Conservation (phyloP, 208 protist genomes). For the Leishmania tarentolae region DNA sequence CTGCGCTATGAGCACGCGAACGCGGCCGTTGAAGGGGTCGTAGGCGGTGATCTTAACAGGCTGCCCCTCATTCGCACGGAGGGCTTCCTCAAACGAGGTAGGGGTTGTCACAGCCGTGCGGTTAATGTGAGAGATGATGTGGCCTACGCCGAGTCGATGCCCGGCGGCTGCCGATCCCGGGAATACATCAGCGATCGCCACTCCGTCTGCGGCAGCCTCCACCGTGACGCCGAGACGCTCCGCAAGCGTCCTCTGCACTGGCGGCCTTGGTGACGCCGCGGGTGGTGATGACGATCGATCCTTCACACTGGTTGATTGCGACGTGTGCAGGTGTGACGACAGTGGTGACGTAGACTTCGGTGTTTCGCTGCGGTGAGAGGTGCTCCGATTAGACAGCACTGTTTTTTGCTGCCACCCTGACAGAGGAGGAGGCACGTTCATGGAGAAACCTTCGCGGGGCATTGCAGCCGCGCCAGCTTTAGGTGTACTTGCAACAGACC, state of each 20-base stretch:
- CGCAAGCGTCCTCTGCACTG: background rate
- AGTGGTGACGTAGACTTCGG: background rate
- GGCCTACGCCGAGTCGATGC: slow-evolving; percentile 32
- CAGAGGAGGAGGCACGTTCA: background rate
- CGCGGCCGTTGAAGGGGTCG: slow-evolving; percentile 40
- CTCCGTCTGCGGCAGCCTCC: slow-evolving; percentile 36
- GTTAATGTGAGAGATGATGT: slow-evolving; percentile 61
- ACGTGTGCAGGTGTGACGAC: background rate
- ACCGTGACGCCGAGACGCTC: slow-evolving; percentile 33
- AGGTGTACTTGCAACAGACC: background rate
- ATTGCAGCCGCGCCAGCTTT: background rate
- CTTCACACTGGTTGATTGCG: background rate
- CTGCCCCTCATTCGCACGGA: slow-evolving; percentile 18
- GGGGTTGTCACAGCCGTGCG: slow-evolving; percentile 30
- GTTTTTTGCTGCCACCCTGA: background rate
- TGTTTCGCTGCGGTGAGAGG: background rate
- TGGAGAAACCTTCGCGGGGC: background rate
- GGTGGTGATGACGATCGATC: background rate
- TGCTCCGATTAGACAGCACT: background rate
- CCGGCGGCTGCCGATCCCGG: slow-evolving; percentile 32
- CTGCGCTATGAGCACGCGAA: slow-evolving; percentile 44
- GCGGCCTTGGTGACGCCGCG: background rate
- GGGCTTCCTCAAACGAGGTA: slow-evolving; percentile 33
- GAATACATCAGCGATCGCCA: slow-evolving; percentile 38
- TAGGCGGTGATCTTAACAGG: slow-evolving; percentile 55